Evolutionary conservation across 2,329 filamentous ascomycete species (phyloP).

Genomic region (Penicillium brevicompactum): DNA sequence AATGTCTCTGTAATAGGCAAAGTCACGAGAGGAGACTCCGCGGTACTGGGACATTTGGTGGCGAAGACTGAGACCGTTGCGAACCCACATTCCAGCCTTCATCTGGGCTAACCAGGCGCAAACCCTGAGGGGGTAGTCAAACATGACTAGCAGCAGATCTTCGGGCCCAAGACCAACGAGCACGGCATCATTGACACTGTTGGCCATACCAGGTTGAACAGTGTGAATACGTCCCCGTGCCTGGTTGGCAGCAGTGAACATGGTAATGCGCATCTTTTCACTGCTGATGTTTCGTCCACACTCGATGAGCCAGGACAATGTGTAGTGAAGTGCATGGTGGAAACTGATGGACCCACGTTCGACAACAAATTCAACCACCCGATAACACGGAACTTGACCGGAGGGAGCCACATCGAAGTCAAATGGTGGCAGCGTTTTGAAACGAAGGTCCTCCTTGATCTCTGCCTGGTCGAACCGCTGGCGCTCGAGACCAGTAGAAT

Average conservation of each 20-base stretch:
- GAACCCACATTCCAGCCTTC: constrained; percentile 97
- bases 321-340: constrained; percentile 95
- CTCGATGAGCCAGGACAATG: constrained; percentile 92
- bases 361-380: constrained; percentile 83
- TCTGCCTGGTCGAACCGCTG: constrained; percentile 83
- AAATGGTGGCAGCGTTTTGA: constrained; percentile 75
- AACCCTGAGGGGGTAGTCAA: constrained; percentile 90
- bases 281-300: constrained; percentile 75
- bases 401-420: constrained; percentile 67
- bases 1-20: constrained; percentile 91
- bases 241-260: constrained; percentile 69
- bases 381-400: constrained; percentile 55
- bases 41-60: constrained; percentile 95
- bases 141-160: constrained; percentile 81
- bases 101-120: constrained; percentile 98
- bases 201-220: constrained; percentile 52
- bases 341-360: constrained; percentile 93
- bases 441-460: constrained; percentile 81
- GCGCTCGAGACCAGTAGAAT: constrained; percentile 86
- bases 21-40: constrained; percentile 83
- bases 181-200: constrained; percentile 62
- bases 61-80: constrained; percentile 91
- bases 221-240: constrained; percentile 57
- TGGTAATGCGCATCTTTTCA: constrained; percentile 66
- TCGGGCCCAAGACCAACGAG: constrained; percentile 55